These are phyloP conservation scores for Ganoderma lingzhi DNA, from an alignment of 1,284 basidiomycete species.

Conservation along the genomic window DNA sequence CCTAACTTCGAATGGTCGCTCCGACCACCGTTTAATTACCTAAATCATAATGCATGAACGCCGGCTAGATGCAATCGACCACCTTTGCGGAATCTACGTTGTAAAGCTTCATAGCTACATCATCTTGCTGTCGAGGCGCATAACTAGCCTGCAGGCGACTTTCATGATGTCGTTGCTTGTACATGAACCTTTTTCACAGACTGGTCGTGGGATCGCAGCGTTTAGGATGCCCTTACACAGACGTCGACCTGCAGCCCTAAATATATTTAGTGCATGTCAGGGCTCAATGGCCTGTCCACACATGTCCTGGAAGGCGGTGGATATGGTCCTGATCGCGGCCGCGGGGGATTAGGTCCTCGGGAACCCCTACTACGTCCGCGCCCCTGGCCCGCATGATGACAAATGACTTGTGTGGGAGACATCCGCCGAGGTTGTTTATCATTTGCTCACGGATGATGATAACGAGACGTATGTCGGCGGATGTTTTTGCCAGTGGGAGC, in stretches of 20 bases:
- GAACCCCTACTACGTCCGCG: constrained; percentile 10
- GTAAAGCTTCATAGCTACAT: not conserved
- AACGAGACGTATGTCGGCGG: not conserved
- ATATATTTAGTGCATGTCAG: not conserved
- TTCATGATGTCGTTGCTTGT: not conserved
- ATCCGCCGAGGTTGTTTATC: not conserved
- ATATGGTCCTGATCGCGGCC: too few species aligned
- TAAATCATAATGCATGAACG: not conserved
- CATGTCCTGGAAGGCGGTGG: constrained; percentile 9
- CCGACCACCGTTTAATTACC: too few species aligned
- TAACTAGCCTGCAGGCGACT: not conserved
- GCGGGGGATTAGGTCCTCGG: not conserved
- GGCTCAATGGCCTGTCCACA: constrained; percentile 12
- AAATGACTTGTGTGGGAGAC: too few species aligned
- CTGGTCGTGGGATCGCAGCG: not conserved
- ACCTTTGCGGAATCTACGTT: not conserved
- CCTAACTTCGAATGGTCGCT: too few species aligned
- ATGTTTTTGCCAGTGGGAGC: constrained; percentile 16
- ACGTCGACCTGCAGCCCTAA: constrained; percentile 10
- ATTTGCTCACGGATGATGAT: constrained; percentile 7
- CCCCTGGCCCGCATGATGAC: constrained; percentile 1
- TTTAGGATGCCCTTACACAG: constrained; percentile 13
- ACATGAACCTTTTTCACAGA: too few species aligned
- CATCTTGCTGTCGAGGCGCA: not conserved
- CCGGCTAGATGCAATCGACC: not conserved